phyloP scores from a whole-genome alignment of 164 flowering plant species.

The Magnolia sinica region DNA sequence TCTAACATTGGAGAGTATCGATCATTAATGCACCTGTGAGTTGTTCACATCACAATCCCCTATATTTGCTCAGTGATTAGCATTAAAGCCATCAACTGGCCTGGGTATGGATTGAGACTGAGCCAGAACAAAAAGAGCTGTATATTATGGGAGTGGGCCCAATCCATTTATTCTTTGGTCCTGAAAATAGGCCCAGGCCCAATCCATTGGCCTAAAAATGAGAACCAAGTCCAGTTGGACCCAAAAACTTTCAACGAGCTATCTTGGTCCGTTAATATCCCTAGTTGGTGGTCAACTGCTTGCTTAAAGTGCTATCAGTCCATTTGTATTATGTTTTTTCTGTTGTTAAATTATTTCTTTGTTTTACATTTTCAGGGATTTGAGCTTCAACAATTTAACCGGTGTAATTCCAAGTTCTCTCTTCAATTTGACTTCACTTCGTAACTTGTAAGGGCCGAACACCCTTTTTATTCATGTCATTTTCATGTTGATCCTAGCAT shows the following conservation, averaged over 20 bases:
- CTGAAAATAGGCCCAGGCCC: neutral
- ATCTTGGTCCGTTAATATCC: no score
- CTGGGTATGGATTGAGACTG: constrained; percentile 9
- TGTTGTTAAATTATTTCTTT: no score
- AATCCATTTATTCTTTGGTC: constrained; percentile 6
- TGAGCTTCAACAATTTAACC: neutral
- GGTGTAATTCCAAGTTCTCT: constrained; percentile 13
- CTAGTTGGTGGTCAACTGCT: no score
- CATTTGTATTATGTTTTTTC: neutral
- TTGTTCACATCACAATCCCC: neutral
- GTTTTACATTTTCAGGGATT: constrained; percentile 3
- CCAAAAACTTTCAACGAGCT: neutral
- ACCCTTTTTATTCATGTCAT: neutral
- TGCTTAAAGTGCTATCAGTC: neutral
- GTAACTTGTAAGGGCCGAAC: constrained; percentile 9
- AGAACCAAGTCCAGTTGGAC: neutral
- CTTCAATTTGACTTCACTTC: constrained; percentile 12
- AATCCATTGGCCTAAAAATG: neutral
- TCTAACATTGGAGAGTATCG: constrained; percentile 42
- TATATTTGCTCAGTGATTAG: neutral
- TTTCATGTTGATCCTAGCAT: no score
- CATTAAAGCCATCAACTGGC: neutral
- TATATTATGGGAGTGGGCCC: constrained; percentile 5
- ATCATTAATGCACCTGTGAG: constrained; percentile 53
- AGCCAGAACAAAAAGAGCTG: constrained; percentile 6